Conservation (phyloP, 805 yeast species). For the Sugiyamaella marilandica region DNA sequence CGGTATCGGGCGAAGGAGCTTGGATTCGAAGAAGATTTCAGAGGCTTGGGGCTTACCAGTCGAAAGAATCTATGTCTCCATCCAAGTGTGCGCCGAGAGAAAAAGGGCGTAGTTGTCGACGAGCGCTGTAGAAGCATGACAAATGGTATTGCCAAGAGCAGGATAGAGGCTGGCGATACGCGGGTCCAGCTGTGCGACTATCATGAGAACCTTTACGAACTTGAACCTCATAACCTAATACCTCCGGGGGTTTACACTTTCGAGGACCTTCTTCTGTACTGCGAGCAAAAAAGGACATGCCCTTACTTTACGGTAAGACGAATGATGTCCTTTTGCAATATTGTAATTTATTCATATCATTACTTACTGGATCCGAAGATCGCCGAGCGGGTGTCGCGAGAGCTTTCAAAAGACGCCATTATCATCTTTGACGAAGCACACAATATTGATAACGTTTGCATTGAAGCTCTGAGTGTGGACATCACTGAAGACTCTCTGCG, state of each 20-base stretch:
- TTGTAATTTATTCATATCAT: conserved; percentile 94
- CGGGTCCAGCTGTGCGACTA: conserved; percentile 69
- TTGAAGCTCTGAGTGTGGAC: conserved; percentile 88
- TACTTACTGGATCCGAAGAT: conserved; percentile 94
- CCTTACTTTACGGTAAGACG: conserved; percentile 98
- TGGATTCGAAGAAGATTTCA: conserved; percentile 82
- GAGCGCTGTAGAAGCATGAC: conserved; percentile 95
- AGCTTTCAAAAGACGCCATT: conserved; percentile 85
- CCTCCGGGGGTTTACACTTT: conserved; percentile 95
- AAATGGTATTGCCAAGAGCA: conserved; percentile 76
- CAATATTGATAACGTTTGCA: conserved; percentile 97
- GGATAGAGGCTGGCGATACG: conserved; percentile 54
- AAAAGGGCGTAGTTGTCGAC: conserved; percentile 90
- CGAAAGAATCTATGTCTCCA: conserved; percentile 93
- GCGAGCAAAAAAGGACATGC: conserved; percentile 76
- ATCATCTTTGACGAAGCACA: conserved; percentile 98
- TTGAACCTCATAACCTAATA: conserved; percentile 81
- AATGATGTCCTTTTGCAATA: conserved; percentile 88
- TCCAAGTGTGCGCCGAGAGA: conserved; percentile 79
- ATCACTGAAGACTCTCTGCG: conserved; percentile 85
- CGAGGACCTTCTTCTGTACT: conserved; percentile 71
- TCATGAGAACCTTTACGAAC: conserved; percentile 83
- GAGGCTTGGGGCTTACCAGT: conserved; percentile 90
- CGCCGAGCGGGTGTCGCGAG: conserved; percentile 90
- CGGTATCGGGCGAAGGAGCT: conserved; percentile 75